Conservation (phyloP, 2,329 filamentous ascomycete species). For the Apiospora aurea region DNA sequence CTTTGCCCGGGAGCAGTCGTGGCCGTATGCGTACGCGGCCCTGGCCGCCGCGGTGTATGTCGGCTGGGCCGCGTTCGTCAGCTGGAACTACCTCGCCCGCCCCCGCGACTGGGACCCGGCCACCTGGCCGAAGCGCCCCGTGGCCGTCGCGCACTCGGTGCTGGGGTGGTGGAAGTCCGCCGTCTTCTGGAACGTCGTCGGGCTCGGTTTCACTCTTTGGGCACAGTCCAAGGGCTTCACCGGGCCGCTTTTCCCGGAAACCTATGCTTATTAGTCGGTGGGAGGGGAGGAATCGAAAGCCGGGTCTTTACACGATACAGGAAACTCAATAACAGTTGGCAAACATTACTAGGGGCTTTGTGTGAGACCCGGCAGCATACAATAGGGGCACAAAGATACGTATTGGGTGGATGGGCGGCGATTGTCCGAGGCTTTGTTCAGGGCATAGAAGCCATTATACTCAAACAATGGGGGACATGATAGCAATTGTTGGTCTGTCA, state of each 20-base stretch:
- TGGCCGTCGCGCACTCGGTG: background rate
- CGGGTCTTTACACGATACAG: background rate
- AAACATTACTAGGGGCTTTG: background rate
- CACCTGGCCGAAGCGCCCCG: background rate
- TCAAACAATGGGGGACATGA: background rate
- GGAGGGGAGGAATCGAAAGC: background rate
- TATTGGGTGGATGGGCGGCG: background rate
- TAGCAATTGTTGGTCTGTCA: background rate
- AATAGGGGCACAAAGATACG: background rate
- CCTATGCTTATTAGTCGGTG: too few relatives aligned
- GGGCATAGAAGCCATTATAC: background rate
- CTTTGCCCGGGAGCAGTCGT: too few relatives aligned
- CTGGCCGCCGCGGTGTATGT: background rate
- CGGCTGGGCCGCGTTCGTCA: background rate
- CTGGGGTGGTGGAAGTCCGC: background rate
- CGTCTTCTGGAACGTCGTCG: constrained; percentile 3
- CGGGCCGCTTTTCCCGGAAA: background rate
- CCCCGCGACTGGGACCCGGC: background rate
- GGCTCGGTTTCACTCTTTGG: background rate
- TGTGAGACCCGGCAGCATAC: background rate
- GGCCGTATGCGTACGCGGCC: too few relatives aligned
- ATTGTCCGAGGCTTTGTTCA: background rate
- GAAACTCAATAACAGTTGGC: background rate
- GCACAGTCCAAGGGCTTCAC: background rate
- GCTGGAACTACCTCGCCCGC: background rate